A percentile compares a stretch with the other conserved stretches of the same genome.
Conservation (phyloP, 176 grass and related monocot genomes). For the Ensete ventricosum region DNA sequence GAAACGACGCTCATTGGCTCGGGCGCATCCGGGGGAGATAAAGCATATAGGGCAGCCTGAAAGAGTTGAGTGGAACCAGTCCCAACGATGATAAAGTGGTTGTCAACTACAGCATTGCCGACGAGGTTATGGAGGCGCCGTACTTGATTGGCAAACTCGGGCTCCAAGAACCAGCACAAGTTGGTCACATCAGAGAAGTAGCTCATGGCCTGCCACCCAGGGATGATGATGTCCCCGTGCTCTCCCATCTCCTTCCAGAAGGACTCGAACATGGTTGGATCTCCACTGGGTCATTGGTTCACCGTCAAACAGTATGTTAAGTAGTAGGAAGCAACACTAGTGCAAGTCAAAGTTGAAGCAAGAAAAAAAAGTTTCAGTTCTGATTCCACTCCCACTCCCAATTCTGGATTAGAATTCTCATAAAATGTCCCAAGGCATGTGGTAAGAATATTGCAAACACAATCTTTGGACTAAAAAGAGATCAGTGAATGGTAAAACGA, state of each 20-base stretch:
- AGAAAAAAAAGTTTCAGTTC: neutral
- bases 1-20: constrained; percentile 62
- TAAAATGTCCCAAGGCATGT: no score
- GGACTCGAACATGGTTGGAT: constrained; percentile 82
- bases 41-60: constrained; percentile 77
- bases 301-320: neutral
- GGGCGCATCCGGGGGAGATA: constrained; percentile 19
- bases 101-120: constrained; percentile 54
- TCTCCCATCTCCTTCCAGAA: constrained; percentile 58
- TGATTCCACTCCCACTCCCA: no score
- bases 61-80: constrained; percentile 86
- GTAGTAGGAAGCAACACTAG: neutral
- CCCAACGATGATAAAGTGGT: constrained; percentile 58
- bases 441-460: no score
- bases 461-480: no score
- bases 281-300: constrained; percentile 27
- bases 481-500: no score
- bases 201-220: constrained; percentile 71
- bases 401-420: no score
- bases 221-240: constrained; percentile 56
- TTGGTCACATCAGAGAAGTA: constrained; percentile 61
- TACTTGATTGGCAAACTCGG: constrained; percentile 42
- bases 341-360: neutral
- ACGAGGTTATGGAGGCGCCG: constrained; percentile 53
- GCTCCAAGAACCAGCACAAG: constrained; percentile 84